Base-by-base conservation (phyloP, 2,329 filamentous ascomycete genomes). In the Aspergillus candidus region DNA sequence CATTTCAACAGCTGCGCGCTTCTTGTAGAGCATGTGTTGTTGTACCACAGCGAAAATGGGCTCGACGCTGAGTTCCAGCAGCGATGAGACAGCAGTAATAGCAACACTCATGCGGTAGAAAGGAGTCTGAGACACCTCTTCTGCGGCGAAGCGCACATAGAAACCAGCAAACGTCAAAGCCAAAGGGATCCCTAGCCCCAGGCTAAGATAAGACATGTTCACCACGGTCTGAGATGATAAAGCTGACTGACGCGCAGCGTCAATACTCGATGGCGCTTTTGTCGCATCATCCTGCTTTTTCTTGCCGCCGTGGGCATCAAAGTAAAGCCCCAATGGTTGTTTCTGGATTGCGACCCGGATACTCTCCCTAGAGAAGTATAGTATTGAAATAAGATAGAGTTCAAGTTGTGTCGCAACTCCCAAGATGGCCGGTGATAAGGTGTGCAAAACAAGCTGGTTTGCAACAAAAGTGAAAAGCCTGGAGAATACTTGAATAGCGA, bases 331-430 rank as follows among this genome's bases (percentile, higher is more conserved):
- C n/a, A 66, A 54, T 11, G 72, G 70, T 54, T 90, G 86, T 40
- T 93, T 78, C 68, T 97, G 91, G 31, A 95, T 80, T 18, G 91
- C 89, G n/a, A 95, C 84, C 12, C 93, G 84, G 38, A 97, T 72
- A 58, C 86, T 91, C 68, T 98, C 93, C 32, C 93, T 79, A 0
- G 93, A 86, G 60, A 98, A 97, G 67, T 94, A 96, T 1, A 98
- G 76, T n/a, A 94, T 83, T 0, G 89, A 88, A 35, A 94, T 84
- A 47, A 91, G 90, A 65, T 90, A 96, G 1, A 97, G 81, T 58
- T 98, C 93, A 3, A 98, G 77, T 65, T 96, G 93, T 0, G 90
- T 84, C 2, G 90, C 85, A 4, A 94, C 75, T 5, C 91, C 93
- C 1, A 98, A 78, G 0, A 94, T 76, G 46, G 84, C 79, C 0